phyloP scores from a whole-genome alignment of 2,329 filamentous ascomycete species.

The Sarocladium strictum region DNA sequence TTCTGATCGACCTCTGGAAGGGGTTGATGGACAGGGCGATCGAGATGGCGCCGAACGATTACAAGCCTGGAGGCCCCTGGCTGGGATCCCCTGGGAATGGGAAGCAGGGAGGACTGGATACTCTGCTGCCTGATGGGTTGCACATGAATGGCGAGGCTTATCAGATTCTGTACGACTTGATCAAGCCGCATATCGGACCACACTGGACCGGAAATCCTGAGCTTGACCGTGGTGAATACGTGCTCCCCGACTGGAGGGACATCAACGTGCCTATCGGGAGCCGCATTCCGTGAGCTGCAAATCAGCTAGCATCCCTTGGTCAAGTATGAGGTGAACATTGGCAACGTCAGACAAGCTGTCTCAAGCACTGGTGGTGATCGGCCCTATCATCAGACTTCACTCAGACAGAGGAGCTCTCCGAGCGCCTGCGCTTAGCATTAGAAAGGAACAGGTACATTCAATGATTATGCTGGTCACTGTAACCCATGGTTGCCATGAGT shows the following conservation, averaged over 20 bases:
- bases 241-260: slow-evolving; percentile 44
- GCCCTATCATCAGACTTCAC: not conserved
- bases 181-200: slow-evolving; percentile 42
- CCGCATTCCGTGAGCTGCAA: not conserved
- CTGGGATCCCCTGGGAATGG: slow-evolving; percentile 46
- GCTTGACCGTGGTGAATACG: slow-evolving; percentile 32
- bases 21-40: slow-evolving; percentile 67
- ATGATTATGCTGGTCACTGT: too few relatives aligned
- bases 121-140: slow-evolving; percentile 51
- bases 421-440: too few relatives aligned
- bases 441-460: too few relatives aligned
- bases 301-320: not conserved
- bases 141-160: slow-evolving; percentile 52
- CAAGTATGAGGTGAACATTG: not conserved
- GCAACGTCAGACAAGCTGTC: not conserved
- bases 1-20: slow-evolving; percentile 74
- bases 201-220: slow-evolving; percentile 31
- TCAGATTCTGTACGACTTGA: slow-evolving; percentile 41
- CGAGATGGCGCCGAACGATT: slow-evolving; percentile 50
- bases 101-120: slow-evolving; percentile 42
- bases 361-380: not conserved
- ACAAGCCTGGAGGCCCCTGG: slow-evolving; percentile 40
- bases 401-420: too few relatives aligned
- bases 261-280: slow-evolving; percentile 12
- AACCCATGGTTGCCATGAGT: not conserved